phyloP scores from a whole-genome alignment of 164 flowering plant genomes.

The grape (Vitis vinifera) region ASM3070453v1 NC_081808.1:19256501-19257000 shows the following conservation, averaged over 20 bases:
- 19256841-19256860: constrained; percentile 33
- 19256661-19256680: background rate
- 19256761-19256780: constrained; percentile 12
- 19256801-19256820: background rate
- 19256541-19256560: background rate
- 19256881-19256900: background rate
- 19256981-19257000: no score
- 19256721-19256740: constrained; percentile 10
- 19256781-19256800: constrained; percentile 27
- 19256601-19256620: background rate
- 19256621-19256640: background rate
- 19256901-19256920: no score
- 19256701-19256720: constrained; percentile 6
- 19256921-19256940: no score
- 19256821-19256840: constrained; percentile 16
- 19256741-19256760: background rate
- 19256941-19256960: no score
- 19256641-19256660: background rate
- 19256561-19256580: background rate
- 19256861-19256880: constrained; percentile 12
- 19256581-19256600: background rate
- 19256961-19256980: no score
- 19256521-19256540: background rate
- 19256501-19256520: background rate
- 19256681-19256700: background rate